Evolutionary conservation across 345 rosid species (phyloP), one percentile per base, ranked within the genome.

Genomic region (Linum lewisii): DNA sequence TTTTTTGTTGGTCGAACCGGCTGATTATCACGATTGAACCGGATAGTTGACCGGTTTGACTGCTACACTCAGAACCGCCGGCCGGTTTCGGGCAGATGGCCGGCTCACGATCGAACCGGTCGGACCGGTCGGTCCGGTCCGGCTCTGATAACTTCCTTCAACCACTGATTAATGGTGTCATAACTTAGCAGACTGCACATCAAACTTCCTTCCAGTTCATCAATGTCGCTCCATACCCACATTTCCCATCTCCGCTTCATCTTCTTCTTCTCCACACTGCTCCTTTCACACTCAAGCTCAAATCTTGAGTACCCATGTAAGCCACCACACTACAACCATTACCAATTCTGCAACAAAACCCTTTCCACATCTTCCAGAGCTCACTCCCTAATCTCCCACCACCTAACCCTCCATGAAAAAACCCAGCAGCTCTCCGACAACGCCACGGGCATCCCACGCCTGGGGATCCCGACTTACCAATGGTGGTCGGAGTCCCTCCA

Each of bases 401-500:
- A 86, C 5, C n/a, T n/a, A n/a, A 84, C 87, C 29, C 93, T 88
- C 69, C 70, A 58, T 21, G 98, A 92, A 71, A 92, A 88, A 69
- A 78, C 86, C 77, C 51, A 50, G 7, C 90, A 75, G 55, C 88
- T 92, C 54, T 76, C 93, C 54, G 71, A 80, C 70, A 82, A 83
- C 63, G 90, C 88, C 21, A 79, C 90, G 15, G 75, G 80, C 5
- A 61, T 88, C 21, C 87, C 95, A 6, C 79, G 93, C 13, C 88
- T 92, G 59, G 98, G 98, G 11, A 65, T 92, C 24, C 92, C 96
- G 24, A 70, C 82, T 22, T 92, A 84, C 72, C 81, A 86, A 61
- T 92, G 98, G 98, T 92, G 98, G 96, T 92, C 90, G 1, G 98
- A 92, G 63, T 88, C 95, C 3, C 82, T 92, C 50, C 96, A 92